Base-by-base conservation (phyloP, 2,329 filamentous ascomycete genomes). In the Ceratocystis albifundus region DNA sequence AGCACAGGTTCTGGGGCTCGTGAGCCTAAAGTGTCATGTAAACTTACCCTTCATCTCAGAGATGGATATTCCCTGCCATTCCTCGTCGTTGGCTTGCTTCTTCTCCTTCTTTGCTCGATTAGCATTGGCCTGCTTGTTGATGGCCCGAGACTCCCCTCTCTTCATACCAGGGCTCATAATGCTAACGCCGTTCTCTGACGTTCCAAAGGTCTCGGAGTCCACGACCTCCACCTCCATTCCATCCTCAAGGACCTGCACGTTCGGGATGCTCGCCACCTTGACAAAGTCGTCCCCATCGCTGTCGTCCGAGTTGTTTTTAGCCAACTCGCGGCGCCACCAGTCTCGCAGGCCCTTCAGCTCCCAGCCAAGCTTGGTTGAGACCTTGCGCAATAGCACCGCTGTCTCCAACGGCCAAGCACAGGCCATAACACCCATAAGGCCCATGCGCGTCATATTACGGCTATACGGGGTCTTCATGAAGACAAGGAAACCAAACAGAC, bases 331-430 rank as follows among this genome's bases (percentile, higher is more conserved):
- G 8, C 53, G 59, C 66, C 66, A 68, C 66, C 66, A 68, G 3
- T 32, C 41, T 12, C 64, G 46, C 17, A 67, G 36, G 1, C 66
- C 41, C 4, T 28, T 44, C n/a, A 64, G 65, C 28, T 68, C 66
- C 66, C 64, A 68, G 15, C 66, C 61, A 8, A 68, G 45, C 61
- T 68, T 68, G 17, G 59, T 66, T 28, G 61, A n/a, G 2, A 22
- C 61, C n/a, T 68, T 68, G n/a, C 61, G 61, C 44, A 59, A n/a
- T 6, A 68, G 28, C 25, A 66, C 61, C 30, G 36, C 61, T 28
- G 66, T 20, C 53, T 68, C 64, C 41, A 68, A 44, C 8, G 66
- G 66, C 66, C 66, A 68, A n/a, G 66, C 59, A 61, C 64, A 53
- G 22, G 61, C 61, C 15, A 62, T 41, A 3, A 61, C 64, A 10